A percentile compares a stretch with the other conserved stretches of the same genome.
These are phyloP conservation scores for Nematocida sp. DNA, from an alignment of 371 early-diverging fungal genomes.

Conservation along the genomic window DNA sequence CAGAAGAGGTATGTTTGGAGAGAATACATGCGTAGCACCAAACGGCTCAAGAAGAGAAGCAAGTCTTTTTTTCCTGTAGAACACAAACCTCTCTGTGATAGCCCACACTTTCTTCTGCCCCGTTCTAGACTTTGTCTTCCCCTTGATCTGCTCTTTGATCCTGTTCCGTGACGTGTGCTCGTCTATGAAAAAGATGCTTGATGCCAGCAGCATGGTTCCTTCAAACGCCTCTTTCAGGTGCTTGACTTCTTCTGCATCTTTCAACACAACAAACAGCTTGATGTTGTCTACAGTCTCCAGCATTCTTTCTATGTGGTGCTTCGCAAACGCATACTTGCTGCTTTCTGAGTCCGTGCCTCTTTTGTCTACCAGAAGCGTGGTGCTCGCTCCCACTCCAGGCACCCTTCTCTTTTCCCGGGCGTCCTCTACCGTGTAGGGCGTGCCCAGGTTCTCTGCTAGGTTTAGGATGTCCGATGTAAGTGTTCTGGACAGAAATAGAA, in stretches of 20 bases:
- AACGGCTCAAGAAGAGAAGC: slow-evolving; percentile 10
- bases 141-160: slow-evolving; percentile 36
- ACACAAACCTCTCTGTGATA: slow-evolving; percentile 41
- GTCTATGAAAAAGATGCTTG: slow-evolving; percentile 27
- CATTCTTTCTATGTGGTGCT: slow-evolving; percentile 5
- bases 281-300: neutral
- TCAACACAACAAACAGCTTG: slow-evolving; percentile 6
- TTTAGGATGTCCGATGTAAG: neutral
- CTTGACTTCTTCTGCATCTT: slow-evolving; percentile 11
- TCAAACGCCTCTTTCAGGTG: neutral
- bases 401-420: neutral
- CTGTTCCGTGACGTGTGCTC: slow-evolving; percentile 18
- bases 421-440: neutral
- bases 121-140: too few relatives aligned
- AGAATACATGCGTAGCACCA: slow-evolving; percentile 10
- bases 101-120: slow-evolving; percentile 18
- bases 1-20: slow-evolving; percentile 18
- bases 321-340: neutral
- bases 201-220: neutral
- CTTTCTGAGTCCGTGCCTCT: neutral
- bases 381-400: neutral
- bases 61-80: slow-evolving; percentile 38
- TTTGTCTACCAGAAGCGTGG: neutral
- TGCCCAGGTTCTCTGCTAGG: neutral
- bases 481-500: slow-evolving; percentile 1